These are phyloP conservation scores for Aspergillus taichungensis DNA, from an alignment of 495 filamentous ascomycete species.

Conservation along the genomic window DNA sequence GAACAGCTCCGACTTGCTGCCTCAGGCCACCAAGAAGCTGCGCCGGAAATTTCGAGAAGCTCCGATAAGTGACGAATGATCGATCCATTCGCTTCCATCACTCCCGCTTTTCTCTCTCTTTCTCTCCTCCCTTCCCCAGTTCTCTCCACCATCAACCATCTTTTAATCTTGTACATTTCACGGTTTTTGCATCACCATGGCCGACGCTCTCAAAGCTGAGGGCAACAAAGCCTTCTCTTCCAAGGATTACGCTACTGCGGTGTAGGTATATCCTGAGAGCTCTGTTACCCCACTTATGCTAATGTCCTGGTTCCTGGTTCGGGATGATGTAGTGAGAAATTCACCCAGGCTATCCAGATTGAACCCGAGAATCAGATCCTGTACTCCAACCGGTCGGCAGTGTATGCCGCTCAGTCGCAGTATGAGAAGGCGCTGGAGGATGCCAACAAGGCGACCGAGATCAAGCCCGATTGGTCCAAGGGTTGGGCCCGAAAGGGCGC, in stretches of 20 bases:
- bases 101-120: constrained; percentile 1
- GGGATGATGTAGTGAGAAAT: constrained; percentile 64
- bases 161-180: background rate
- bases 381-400: constrained; percentile 94
- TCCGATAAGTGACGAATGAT: constrained; percentile 7
- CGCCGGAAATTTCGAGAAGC: constrained; percentile 46
- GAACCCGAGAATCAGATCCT: constrained; percentile 88
- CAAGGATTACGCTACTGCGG: constrained; percentile 91
- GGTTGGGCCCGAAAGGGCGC: constrained; percentile 90
- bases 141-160: background rate
- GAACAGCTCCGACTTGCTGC: constrained; percentile 4
- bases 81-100: background rate
- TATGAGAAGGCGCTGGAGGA: constrained; percentile 79
- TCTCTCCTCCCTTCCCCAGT: background rate
- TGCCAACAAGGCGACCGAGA: constrained; percentile 82
- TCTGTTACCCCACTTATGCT: constrained; percentile 26
- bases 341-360: constrained; percentile 85
- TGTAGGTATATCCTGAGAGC: constrained; percentile 49
- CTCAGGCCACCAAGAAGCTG: constrained; percentile 17
- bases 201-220: constrained; percentile 74
- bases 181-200: constrained; percentile 25
- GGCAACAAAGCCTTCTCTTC: constrained; percentile 97
- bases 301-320: too few species aligned
- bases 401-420: constrained; percentile 85
- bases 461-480: constrained; percentile 98